Evolutionary conservation across 2,329 filamentous ascomycete species (phyloP).

Genomic region (Colletotrichum costaricense): DNA sequence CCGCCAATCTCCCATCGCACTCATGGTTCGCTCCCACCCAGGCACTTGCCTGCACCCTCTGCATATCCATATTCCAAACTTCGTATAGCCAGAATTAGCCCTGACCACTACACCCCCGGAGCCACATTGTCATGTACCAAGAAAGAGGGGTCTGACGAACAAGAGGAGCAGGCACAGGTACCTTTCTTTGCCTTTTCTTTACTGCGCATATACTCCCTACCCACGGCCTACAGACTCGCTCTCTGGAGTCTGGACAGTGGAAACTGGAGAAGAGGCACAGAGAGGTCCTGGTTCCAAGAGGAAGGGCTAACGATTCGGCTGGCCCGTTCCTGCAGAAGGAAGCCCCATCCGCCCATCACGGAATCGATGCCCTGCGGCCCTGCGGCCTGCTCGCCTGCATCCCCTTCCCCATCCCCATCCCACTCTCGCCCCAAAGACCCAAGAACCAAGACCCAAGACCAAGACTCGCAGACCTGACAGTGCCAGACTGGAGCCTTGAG

Average conservation of each 20-base stretch:
- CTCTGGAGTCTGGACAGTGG: background rate
- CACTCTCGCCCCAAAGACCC: conserved; percentile 1
- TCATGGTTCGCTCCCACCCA: conserved; percentile 34
- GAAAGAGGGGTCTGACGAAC: conserved; percentile 21
- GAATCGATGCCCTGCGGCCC: conserved; percentile 31
- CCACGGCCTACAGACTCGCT: too few species aligned
- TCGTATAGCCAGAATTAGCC: conserved; percentile 35
- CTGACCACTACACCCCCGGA: conserved; percentile 30
- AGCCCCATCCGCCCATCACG: conserved; percentile 30
- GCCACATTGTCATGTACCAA: conserved; percentile 27
- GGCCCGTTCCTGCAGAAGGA: conserved; percentile 33
- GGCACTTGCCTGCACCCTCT: conserved; percentile 27
- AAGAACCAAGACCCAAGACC: background rate
- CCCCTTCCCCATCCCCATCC: background rate
- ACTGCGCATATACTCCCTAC: too few species aligned
- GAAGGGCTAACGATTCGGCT: conserved; percentile 30
- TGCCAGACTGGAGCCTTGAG: conserved; percentile 28
- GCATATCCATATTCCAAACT: conserved; percentile 37
- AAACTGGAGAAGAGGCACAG: conserved; percentile 8
- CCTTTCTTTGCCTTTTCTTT: background rate
- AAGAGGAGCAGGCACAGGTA: background rate
- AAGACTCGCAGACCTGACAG: background rate
- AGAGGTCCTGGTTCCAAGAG: background rate
- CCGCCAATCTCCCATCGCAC: conserved; percentile 32
- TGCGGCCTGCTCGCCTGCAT: background rate